Evolutionary conservation across 148 eudicot species (phyloP).

Genomic region (Spergularia marina): DNA sequence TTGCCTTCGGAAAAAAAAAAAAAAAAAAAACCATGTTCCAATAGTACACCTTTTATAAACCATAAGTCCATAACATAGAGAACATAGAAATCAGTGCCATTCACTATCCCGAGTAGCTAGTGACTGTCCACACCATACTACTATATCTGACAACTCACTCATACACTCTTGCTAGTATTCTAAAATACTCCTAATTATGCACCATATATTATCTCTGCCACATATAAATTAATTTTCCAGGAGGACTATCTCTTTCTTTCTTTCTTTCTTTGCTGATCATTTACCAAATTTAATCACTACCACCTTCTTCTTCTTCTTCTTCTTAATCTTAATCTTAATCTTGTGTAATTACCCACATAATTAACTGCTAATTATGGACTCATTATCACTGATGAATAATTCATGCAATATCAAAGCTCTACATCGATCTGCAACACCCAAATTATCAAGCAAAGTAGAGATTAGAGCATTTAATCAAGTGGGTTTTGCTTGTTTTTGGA

Average conservation of each 20-base stretch:
- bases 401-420: slow-evolving; percentile 8
- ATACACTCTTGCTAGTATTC: neutral
- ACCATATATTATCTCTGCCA: no score
- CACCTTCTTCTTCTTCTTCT: neutral
- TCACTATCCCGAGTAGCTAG: slow-evolving; percentile 14
- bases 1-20: no score
- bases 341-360: neutral
- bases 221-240: no score
- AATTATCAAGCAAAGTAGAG: neutral
- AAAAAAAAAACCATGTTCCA: no score
- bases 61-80: neutral
- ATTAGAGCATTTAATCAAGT: slow-evolving; percentile 28
- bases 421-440: slow-evolving; percentile 9
- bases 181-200: neutral
- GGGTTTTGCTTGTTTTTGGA: slow-evolving; percentile 32
- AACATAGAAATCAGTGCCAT: slow-evolving; percentile 21
- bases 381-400: slow-evolving; percentile 15
- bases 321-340: neutral
- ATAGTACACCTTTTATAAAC: no score
- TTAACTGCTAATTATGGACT: slow-evolving; percentile 23
- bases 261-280: no score
- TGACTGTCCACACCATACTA: neutral
- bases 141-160: neutral
- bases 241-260: no score
- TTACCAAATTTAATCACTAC: no score